Percentiles rank a stretch among this genome's conserved stretches.
Conservation (phyloP, 345 rosid genomes). For the Euphorbia peplus region DNA sequence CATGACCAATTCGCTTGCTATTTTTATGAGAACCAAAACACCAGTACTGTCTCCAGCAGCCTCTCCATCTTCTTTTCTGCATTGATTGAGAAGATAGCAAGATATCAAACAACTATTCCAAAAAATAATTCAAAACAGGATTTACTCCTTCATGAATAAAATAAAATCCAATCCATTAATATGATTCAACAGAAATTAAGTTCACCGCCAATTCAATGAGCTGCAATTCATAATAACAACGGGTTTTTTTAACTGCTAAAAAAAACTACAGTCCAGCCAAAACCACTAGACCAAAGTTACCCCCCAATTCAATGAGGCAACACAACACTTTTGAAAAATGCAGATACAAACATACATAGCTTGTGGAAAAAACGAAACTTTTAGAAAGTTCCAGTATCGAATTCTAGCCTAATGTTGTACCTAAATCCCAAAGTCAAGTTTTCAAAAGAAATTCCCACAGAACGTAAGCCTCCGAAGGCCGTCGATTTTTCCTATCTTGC, state of each 20-base stretch:
- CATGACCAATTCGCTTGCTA: conserved; percentile 77
- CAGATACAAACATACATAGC: not conserved
- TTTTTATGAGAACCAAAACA: conserved; percentile 78
- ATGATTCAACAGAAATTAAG: not conserved
- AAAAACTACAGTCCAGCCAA: not conserved
- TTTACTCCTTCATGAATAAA: not conserved
- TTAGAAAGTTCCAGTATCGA: not conserved
- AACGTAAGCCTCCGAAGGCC: not conserved
- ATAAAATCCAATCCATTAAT: not conserved
- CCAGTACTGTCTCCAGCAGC: conserved; percentile 69
- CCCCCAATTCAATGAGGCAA: not conserved
- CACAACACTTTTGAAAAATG: not conserved
- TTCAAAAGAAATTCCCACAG: not conserved
- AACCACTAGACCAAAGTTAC: not conserved
- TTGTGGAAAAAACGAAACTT: not conserved
- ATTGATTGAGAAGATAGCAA: conserved; percentile 6
- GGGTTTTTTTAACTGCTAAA: not conserved
- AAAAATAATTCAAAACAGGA: conserved; percentile 1
- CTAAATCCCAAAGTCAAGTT: not conserved
- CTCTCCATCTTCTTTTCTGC: conserved; percentile 87
- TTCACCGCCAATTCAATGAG: not conserved
- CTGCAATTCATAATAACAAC: not conserved
- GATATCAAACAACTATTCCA: conserved; percentile 9
- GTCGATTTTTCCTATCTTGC: not conserved
- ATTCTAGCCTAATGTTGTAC: not conserved